These are phyloP conservation scores for Gonium pectorale DNA, from an alignment of 139 green algal genomes.

Conservation along the genomic window DNA sequence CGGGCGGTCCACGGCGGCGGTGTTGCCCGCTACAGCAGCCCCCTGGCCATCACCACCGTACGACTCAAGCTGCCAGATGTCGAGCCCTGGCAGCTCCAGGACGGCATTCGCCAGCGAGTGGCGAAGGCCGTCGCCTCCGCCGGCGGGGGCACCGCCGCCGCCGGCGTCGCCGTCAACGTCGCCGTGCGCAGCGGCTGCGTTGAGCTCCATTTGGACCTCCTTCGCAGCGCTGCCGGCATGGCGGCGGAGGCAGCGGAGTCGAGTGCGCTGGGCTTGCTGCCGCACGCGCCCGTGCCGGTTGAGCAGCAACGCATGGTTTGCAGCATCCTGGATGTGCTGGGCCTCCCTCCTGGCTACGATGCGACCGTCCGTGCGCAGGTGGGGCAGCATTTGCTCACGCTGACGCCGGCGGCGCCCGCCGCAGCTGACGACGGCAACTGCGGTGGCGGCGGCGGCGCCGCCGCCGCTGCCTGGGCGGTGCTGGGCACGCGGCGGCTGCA, in stretches of 20 bases:
- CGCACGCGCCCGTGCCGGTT: neutral
- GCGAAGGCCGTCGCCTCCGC: neutral
- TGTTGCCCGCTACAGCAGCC: neutral
- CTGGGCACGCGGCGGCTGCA: conserved; percentile 12
- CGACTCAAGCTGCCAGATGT: neutral
- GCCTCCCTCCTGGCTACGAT: conserved; percentile 4
- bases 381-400: conserved; percentile 31
- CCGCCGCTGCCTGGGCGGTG: conserved; percentile 7
- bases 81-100: neutral
- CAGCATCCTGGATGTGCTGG: conserved; percentile 1
- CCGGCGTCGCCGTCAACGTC: neutral
- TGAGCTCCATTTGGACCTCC: conserved; percentile 18
- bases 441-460: neutral
- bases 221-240: neutral
- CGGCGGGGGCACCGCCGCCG: too few relatives aligned
- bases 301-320: conserved; percentile 5
- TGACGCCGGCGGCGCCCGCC: conserved; percentile 18
- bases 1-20: neutral
- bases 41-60: neutral
- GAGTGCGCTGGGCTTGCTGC: neutral
- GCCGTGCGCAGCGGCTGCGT: conserved; percentile 6
- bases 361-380: conserved; percentile 25
- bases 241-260: neutral
- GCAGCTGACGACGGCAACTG: neutral
- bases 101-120: neutral